These are phyloP conservation scores for Acer saccharum DNA, from an alignment of 345 rosid species.

Conservation along the genomic window DNA sequence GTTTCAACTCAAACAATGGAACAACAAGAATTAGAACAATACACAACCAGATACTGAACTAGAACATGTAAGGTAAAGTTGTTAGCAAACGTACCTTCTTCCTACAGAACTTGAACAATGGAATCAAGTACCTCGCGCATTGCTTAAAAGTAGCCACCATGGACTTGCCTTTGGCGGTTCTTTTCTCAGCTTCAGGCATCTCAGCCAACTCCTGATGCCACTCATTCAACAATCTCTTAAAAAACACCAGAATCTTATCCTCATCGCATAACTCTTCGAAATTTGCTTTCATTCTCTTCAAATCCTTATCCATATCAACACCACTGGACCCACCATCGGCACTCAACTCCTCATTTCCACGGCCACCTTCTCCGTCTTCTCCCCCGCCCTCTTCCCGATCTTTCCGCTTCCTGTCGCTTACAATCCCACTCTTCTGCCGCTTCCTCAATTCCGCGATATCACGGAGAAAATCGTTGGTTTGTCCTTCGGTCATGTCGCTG, in stretches of 20 bases:
- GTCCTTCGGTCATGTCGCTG: slow-evolving; percentile 91
- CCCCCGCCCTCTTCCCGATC: slow-evolving; percentile 77
- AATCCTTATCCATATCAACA: slow-evolving; percentile 79
- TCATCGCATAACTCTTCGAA: slow-evolving; percentile 90
- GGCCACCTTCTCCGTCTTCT: slow-evolving; percentile 71
- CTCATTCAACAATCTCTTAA: slow-evolving; percentile 84
- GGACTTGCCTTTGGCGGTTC: slow-evolving; percentile 90
- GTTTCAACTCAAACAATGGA: not conserved
- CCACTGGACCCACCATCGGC: slow-evolving; percentile 96
- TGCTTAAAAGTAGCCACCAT: slow-evolving; percentile 96
- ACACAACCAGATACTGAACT: not conserved
- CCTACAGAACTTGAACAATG: slow-evolving; percentile 95
- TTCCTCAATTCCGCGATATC: slow-evolving; percentile 90
- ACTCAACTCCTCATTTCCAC: slow-evolving; percentile 73
- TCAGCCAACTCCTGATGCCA: slow-evolving; percentile 95
- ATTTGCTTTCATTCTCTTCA: slow-evolving; percentile 80
- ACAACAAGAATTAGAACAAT: slow-evolving; percentile 1
- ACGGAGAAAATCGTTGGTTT: slow-evolving; percentile 95
- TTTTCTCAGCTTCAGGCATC: slow-evolving; percentile 70
- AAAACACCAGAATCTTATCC: slow-evolving; percentile 91
- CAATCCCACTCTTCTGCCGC: slow-evolving; percentile 84
- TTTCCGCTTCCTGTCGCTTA: slow-evolving; percentile 78
- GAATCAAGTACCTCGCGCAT: slow-evolving; percentile 88
- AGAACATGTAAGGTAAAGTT: not conserved
- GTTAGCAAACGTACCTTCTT: slow-evolving; percentile 65